Evolutionary conservation across 2,329 filamentous ascomycete species (phyloP), one percentile per base, ranked within the genome.

Genomic region (Beauveria asiatica): DNA sequence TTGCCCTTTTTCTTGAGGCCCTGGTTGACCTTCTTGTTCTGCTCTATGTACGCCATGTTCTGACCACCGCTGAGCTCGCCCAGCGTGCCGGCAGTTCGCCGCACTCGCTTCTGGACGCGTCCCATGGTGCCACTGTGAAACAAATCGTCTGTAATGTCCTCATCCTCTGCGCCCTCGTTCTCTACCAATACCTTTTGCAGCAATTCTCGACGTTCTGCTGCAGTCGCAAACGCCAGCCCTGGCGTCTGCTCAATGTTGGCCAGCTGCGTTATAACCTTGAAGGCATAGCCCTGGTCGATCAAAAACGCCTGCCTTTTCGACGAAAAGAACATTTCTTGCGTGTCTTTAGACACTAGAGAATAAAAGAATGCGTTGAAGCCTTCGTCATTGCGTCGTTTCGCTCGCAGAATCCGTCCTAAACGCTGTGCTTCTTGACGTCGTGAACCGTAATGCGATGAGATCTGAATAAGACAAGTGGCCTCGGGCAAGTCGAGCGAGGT

Each of bases 351-450:
- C 3, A 99, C 94, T 1, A 99, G 82, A 0, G 91, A 96, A 76
- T 99, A 99, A 78, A 99, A 99, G 74, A 97, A 99, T 0, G 94
- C 94, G 70, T 99, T 99, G 74, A 99, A 99, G 8, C 94, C 94
- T 72, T 97, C 94, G 67, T 99, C 94, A 67, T 97, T 97, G 71
- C 94, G 84, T 19, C 94, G 85, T 76, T 99, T 99, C 16, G 94
- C 94, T 74, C 94, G 84, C 3, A 99, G 83, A 67, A 99, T 97
- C 56, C 94, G 88, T 3, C 94, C 94, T 0, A 97, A 80, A 2
- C 94, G 86, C 72, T 97, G 94, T 0, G 94, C 94, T 76, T 99
- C 94, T 73, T 97, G 94, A 76, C 94, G 88, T 66, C 94, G 90
- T 10, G 93, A 97, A 63, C 94, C 94, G 69, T 97, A 99, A 70